A percentile compares a stretch with the other conserved stretches of the same genome.
phyloP scores from a whole-genome alignment of 306 rosid species.

The Citrullus colocynthis region DNA sequence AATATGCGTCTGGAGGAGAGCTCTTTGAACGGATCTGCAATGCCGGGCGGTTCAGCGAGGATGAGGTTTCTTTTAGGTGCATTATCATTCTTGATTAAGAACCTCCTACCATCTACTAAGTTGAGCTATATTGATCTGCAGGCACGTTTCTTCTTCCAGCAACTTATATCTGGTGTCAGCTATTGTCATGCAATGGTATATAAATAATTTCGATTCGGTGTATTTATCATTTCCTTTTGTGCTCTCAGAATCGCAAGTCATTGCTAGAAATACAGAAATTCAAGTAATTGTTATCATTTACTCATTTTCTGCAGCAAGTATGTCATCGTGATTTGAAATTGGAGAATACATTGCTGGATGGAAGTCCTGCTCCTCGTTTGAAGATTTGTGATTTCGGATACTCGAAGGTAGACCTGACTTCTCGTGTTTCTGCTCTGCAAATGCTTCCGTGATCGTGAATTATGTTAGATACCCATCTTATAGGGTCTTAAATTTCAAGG shows the following conservation, averaged over 20 bases:
- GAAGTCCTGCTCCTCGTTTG: conserved; percentile 69
- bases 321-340: conserved; percentile 92
- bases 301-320: conserved; percentile 62
- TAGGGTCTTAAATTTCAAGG: neutral
- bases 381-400: conserved; percentile 97
- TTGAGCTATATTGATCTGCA: conserved; percentile 9
- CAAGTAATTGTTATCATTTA: conserved; percentile 7
- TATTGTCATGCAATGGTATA: conserved; percentile 87
- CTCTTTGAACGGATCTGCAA: conserved; percentile 60
- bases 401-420: conserved; percentile 49
- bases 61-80: conserved; percentile 45
- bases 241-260: neutral
- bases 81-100: conserved; percentile 1
- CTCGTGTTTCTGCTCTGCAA: neutral
- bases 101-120: neutral
- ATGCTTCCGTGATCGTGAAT: neutral
- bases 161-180: conserved; percentile 94
- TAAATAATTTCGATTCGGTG: neutral
- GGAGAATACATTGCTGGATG: conserved; percentile 93
- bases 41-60: conserved; percentile 73
- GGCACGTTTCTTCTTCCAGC: conserved; percentile 98
- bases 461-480: neutral
- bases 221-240: neutral
- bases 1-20: conserved; percentile 95
- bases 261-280: conserved; percentile 4